Evolutionary conservation across 2,329 filamentous ascomycete species (phyloP), one percentile per base, ranked within the genome.

Genomic region (Fusarium algeriense): DNA sequence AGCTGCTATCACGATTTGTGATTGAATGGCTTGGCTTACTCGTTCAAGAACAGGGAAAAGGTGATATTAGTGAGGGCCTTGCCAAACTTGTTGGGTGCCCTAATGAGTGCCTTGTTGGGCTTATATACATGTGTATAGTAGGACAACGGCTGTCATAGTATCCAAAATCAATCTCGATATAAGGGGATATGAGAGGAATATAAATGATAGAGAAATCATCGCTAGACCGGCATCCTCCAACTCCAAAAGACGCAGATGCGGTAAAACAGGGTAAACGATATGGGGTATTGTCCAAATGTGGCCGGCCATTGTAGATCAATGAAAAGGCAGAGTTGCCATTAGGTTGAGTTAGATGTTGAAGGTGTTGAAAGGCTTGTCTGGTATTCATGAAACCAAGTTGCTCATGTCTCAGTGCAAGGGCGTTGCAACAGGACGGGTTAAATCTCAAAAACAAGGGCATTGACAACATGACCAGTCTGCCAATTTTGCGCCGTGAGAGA

Each of bases 401-500:
- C 17, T 28, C 26, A 20, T 34, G 28, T 28, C 20, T 20, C 13
- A n/a, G 23, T n/a, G 35, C 13, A 34, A 7, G 35, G 11, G 17
- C n/a, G 35, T 28, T n/a, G 44, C 15, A 32, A 19, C 54, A 50
- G 52, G 59, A 49, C n/a, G 20, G 62, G 61, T 80, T 82, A 85
- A 71, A 81, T 80, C 66, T 85, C 81, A 75, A 88, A 90, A 57
- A 96, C 88, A 64, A 96, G 84, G 26, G 91, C 94, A 78, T 95
- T 96, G 59, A 97, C 82, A 37, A 96, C 85, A 77, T 96, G 88
- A 38, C 90, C 92, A 67, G 88, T 85, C 74, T 90, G 88, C 92
- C 93, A 97, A 52, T 92, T 92, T 74, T 96, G 92, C 6, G 87
- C 86, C 46, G 84, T 80, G 20, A 97, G 83, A 2, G 91, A 86